phyloP scores from a whole-genome alignment of 805 yeast genomes.

The Pichia sporocuriosa region DNA sequence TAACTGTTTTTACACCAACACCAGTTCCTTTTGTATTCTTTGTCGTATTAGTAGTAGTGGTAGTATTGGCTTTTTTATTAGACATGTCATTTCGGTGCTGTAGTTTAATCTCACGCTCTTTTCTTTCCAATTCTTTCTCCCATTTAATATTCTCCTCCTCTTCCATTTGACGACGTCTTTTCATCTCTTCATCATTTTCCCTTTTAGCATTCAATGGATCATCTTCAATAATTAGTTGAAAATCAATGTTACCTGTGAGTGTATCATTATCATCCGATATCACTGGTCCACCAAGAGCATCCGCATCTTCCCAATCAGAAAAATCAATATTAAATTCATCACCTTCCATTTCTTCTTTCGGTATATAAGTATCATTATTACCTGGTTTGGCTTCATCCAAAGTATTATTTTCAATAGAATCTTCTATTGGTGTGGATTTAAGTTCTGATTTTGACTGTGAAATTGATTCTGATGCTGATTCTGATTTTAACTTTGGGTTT shows the following conservation, averaged over 20 bases:
- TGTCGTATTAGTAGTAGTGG: background rate
- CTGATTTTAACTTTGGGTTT: too few species aligned
- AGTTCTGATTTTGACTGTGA: too few species aligned
- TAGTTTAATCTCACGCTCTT: background rate
- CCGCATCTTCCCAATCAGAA: conserved; percentile 26
- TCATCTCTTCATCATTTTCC: conserved; percentile 6
- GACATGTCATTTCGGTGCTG: background rate
- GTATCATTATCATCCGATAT: conserved; percentile 1
- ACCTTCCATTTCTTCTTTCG: conserved; percentile 11
- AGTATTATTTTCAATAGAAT: background rate
- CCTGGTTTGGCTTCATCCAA: background rate
- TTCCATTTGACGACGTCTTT: conserved; percentile 1
- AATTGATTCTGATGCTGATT: too few species aligned
- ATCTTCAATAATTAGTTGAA: conserved; percentile 22
- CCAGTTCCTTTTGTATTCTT: background rate
- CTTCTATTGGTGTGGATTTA: too few species aligned
- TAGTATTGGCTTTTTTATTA: background rate
- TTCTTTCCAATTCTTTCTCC: background rate
- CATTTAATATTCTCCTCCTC: background rate
- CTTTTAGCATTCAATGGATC: conserved; percentile 13
- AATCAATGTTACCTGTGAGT: conserved; percentile 8
- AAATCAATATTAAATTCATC: conserved; percentile 21
- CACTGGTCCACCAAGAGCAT: conserved; percentile 8
- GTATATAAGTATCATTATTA: background rate
- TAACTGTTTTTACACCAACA: background rate